Evolutionary conservation across 306 rosid genomes (phyloP).

Genomic region (Trichosanthes cucumerina): DNA sequence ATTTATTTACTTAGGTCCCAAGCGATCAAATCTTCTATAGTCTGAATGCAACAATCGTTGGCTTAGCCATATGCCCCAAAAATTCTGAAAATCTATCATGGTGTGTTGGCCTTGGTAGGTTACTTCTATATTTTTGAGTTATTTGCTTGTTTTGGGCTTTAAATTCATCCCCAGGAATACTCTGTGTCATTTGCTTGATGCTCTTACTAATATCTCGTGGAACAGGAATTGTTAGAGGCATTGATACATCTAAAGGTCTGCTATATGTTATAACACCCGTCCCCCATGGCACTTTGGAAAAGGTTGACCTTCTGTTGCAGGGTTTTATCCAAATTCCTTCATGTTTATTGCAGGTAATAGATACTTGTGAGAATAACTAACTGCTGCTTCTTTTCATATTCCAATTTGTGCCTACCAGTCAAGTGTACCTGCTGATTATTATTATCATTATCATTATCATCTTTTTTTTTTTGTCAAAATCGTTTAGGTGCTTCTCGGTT

Average conservation of each 20-base stretch:
- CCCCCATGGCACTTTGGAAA: slow-evolving; percentile 57
- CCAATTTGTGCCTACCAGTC: background rate
- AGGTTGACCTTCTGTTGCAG: slow-evolving; percentile 65
- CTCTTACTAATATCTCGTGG: background rate
- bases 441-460: background rate
- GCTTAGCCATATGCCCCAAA: slow-evolving; percentile 66
- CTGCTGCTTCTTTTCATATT: background rate
- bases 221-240: slow-evolving; percentile 85
- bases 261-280: slow-evolving; percentile 83
- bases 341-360: slow-evolving; percentile 61
- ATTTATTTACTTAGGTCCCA: slow-evolving; percentile 63
- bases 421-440: background rate
- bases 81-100: slow-evolving; percentile 45
- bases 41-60: slow-evolving; percentile 78
- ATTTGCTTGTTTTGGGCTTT: background rate
- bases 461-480: too few relatives aligned
- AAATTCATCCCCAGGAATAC: background rate
- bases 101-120: slow-evolving; percentile 91
- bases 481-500: background rate
- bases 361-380: background rate
- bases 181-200: background rate
- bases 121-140: slow-evolving; percentile 1
- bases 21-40: slow-evolving; percentile 50
- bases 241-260: slow-evolving; percentile 61
- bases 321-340: slow-evolving; percentile 82